Evolutionary conservation across 495 filamentous ascomycete species (phyloP).

Genomic region (Darksidea phi): DNA sequence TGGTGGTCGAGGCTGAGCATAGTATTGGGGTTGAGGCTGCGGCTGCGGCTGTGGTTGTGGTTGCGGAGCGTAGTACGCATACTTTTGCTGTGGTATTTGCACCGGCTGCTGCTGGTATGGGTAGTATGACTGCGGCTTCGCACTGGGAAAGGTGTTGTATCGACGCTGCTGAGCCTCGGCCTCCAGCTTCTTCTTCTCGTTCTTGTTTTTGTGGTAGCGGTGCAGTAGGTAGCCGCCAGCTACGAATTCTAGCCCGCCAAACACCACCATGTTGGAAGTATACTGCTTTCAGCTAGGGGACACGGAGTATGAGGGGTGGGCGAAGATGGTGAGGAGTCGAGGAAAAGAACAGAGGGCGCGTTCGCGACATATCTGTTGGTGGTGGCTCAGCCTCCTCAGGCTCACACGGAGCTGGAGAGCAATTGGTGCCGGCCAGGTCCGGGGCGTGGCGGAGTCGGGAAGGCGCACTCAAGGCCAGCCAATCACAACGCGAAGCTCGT

Average conservation of each 20-base stretch:
- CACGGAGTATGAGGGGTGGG: background rate
- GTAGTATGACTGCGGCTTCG: slow-evolving; percentile 19
- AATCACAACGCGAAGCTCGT: background rate
- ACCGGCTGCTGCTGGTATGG: slow-evolving; percentile 3
- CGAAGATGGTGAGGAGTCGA: background rate
- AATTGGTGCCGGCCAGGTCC: background rate
- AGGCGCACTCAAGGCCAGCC: background rate
- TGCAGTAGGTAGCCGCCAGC: slow-evolving; percentile 27
- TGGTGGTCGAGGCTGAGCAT: slow-evolving; percentile 10
- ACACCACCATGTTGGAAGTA: slow-evolving; percentile 22
- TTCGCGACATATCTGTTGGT: slow-evolving; percentile 8
- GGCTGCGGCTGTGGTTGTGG: slow-evolving; percentile 8
- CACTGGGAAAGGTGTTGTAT: slow-evolving; percentile 20
- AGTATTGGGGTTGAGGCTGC: background rate
- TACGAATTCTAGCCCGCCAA: slow-evolving; percentile 29
- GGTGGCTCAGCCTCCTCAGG: slow-evolving; percentile 25
- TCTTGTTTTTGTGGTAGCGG: slow-evolving; percentile 28
- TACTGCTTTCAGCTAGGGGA: background rate
- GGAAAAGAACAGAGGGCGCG: background rate
- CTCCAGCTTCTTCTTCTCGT: slow-evolving; percentile 23
- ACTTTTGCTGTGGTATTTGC: slow-evolving; percentile 11
- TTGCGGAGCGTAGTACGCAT: slow-evolving; percentile 17
- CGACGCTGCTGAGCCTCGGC: slow-evolving; percentile 18
- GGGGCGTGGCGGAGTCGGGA: background rate
- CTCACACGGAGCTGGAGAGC: background rate